A percentile compares a stretch with the other conserved stretches of the same genome.
Conservation (phyloP, 768 basidiomycete species). For the Lentinula raphanica region DNA sequence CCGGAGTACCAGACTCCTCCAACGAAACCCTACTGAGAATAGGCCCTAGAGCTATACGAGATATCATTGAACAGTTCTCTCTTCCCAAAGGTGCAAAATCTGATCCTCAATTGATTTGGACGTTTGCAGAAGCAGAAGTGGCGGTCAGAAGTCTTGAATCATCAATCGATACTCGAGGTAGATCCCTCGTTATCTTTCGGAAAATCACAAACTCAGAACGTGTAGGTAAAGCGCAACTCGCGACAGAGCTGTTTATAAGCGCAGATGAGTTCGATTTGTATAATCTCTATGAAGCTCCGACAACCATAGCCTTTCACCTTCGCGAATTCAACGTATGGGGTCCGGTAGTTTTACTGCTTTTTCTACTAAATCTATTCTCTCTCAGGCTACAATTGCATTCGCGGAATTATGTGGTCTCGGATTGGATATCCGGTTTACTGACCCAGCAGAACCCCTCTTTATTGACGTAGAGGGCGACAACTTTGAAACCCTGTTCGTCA, state of each 20-base stretch:
- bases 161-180: slow-evolving; percentile 62
- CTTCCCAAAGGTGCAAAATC: slow-evolving; percentile 53
- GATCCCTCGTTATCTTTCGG: background rate
- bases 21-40: slow-evolving; percentile 65
- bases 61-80: slow-evolving; percentile 81
- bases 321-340: slow-evolving; percentile 75
- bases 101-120: slow-evolving; percentile 81
- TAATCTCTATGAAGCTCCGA: slow-evolving; percentile 56
- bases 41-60: slow-evolving; percentile 66
- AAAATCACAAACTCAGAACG: background rate
- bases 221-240: slow-evolving; percentile 55
- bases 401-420: slow-evolving; percentile 65
- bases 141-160: slow-evolving; percentile 64
- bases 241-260: slow-evolving; percentile 73
- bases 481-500: slow-evolving; percentile 64
- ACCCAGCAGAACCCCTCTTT: slow-evolving; percentile 68
- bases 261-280: slow-evolving; percentile 80
- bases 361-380: background rate
- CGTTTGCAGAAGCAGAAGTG: slow-evolving; percentile 65
- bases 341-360: slow-evolving; percentile 1
- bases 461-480: slow-evolving; percentile 71
- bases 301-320: slow-evolving; percentile 72
- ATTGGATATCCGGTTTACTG: slow-evolving; percentile 71
- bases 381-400: slow-evolving; percentile 75
- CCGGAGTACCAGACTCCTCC: slow-evolving; percentile 52